Percentiles rank a stretch among this genome's conserved stretches.
phyloP scores from a whole-genome alignment of 805 yeast genomes.

The Zygosaccharomyces bailii region DNA sequence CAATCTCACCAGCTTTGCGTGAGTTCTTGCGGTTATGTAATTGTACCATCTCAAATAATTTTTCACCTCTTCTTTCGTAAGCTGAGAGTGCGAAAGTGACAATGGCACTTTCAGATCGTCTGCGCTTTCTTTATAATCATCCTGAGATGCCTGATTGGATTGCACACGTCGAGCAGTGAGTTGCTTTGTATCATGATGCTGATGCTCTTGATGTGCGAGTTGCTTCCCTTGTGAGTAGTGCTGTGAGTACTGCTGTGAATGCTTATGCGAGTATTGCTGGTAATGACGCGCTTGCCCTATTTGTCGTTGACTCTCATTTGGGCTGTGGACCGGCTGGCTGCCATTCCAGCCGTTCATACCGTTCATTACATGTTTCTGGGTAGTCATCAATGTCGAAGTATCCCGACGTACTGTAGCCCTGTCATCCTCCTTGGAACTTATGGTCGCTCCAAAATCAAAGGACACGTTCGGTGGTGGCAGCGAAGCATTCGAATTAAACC shows the following conservation, averaged over 20 bases:
- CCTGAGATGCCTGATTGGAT: background rate
- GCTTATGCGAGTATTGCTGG: conserved; percentile 7
- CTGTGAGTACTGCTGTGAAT: conserved; percentile 13
- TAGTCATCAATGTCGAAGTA: background rate
- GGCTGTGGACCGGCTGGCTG: background rate
- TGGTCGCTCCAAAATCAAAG: conserved; percentile 36
- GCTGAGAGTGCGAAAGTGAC: conserved; percentile 60
- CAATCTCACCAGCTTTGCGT: conserved; percentile 60
- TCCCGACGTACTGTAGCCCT: background rate
- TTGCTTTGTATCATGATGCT: too few species aligned
- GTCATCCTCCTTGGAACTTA: background rate
- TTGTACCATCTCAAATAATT: conserved; percentile 94
- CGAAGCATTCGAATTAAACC: conserved; percentile 6
- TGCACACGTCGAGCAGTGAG: background rate
- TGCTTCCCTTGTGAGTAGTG: background rate
- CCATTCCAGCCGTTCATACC: background rate
- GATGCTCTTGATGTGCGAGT: too few species aligned
- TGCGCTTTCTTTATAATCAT: conserved; percentile 25
- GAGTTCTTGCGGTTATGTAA: conserved; percentile 70
- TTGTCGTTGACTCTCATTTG: background rate
- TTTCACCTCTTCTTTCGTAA: conserved; percentile 72
- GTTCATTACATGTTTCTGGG: background rate
- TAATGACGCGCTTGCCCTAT: background rate
- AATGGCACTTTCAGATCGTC: conserved; percentile 52
- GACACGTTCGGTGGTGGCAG: conserved; percentile 51